These are phyloP conservation scores for Perkinsus olseni DNA, from an alignment of 169 alveolate genomes.

Conservation along the genomic window DNA sequence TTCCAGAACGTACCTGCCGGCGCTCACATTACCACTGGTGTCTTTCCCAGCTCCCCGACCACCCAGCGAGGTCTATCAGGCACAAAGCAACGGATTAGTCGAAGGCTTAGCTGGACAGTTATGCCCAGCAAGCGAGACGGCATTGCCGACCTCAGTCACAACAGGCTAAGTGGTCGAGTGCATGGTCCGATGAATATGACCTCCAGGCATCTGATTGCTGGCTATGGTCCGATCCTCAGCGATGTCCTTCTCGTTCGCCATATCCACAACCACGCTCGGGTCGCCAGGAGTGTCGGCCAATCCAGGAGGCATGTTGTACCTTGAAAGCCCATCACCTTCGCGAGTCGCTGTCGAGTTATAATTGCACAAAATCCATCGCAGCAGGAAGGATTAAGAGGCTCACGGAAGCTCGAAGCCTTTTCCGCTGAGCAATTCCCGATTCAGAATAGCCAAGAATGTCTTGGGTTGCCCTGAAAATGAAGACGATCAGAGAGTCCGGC, in stretches of 20 bases:
- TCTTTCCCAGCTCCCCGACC: no score
- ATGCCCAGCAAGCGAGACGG: no score
- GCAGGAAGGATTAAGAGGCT: no score
- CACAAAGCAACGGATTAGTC: no score
- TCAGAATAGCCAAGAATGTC: background rate
- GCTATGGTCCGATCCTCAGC: background rate
- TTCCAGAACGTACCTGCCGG: slow-evolving; percentile 4
- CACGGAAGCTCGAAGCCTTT: background rate
- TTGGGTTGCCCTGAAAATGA: background rate
- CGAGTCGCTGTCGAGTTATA: background rate
- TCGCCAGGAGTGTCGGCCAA: background rate
- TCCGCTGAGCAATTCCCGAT: background rate
- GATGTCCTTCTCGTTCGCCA: background rate
- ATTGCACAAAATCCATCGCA: no score
- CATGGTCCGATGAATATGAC: background rate
- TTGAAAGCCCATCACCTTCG: background rate
- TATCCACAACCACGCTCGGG: background rate
- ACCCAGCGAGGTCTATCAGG: no score
- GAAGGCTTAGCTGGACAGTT: no score
- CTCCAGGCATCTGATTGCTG: background rate
- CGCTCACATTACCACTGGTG: no score
- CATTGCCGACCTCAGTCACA: no score
- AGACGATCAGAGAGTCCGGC: no score
- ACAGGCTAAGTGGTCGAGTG: no score
- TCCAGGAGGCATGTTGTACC: background rate